Conservation (phyloP, 345 rosid genomes). For the Eucalyptus regnans region DNA sequence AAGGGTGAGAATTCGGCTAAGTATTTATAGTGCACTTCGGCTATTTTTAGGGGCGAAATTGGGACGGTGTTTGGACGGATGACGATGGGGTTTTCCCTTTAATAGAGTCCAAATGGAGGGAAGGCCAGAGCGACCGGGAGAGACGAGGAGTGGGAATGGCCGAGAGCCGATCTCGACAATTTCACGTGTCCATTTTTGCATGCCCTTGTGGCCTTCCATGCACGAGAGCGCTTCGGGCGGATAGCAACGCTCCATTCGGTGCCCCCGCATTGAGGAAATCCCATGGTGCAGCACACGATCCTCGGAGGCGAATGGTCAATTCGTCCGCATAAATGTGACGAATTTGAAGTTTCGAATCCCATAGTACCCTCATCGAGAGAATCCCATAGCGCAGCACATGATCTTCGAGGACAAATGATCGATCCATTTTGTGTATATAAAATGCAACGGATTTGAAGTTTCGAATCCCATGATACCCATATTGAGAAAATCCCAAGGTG, state of each 20-base stretch:
- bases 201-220: neutral
- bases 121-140: neutral
- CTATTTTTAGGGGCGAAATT: neutral
- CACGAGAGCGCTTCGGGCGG: neutral
- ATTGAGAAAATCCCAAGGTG: too few species aligned
- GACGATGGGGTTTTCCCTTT: neutral
- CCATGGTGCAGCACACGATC: neutral
- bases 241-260: neutral
- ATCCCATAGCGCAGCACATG: neutral
- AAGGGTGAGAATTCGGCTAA: neutral
- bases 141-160: neutral
- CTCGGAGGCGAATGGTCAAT: too few species aligned
- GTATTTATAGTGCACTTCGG: neutral
- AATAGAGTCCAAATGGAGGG: neutral
- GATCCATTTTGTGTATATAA: neutral
- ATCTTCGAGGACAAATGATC: neutral
- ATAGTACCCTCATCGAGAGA: too few species aligned
- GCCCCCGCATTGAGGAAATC: neutral
- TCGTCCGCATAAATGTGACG: too few species aligned
- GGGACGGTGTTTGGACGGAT: neutral
- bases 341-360: too few species aligned
- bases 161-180: neutral
- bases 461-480: too few species aligned
- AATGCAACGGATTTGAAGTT: neutral
- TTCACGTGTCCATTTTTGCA: neutral